These are phyloP conservation scores for Saccharomycopsis guyanensis DNA, from an alignment of 805 yeast genomes.

Conservation along the genomic window DNA sequence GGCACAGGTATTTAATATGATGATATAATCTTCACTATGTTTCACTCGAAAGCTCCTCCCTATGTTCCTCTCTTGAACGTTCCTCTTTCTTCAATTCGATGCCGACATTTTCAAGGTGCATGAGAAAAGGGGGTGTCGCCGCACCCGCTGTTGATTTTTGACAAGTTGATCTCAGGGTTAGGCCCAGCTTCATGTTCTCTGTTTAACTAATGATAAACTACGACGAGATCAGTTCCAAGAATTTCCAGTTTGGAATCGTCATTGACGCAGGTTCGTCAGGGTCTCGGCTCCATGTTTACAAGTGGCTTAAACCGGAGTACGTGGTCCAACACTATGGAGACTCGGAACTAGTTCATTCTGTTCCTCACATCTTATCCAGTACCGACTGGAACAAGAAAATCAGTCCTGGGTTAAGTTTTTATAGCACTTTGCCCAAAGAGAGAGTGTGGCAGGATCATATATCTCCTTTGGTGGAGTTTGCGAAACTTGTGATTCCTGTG, in stretches of 20 bases:
- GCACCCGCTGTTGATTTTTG: neutral
- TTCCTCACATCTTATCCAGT: slow-evolving; percentile 61
- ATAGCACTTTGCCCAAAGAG: slow-evolving; percentile 29
- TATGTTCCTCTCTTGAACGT: neutral
- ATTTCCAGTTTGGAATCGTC: slow-evolving; percentile 65
- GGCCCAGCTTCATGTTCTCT: too few relatives aligned
- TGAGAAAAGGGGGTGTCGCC: neutral
- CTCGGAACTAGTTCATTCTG: slow-evolving; percentile 37
- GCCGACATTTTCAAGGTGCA: too few relatives aligned
- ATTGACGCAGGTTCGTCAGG: slow-evolving; percentile 96
- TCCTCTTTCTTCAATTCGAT: neutral
- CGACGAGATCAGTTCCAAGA: slow-evolving; percentile 3
- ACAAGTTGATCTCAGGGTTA: too few relatives aligned
- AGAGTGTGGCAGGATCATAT: slow-evolving; percentile 69
- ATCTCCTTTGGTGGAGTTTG: slow-evolving; percentile 55
- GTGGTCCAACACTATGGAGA: slow-evolving; percentile 24
- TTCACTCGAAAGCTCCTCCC: too few relatives aligned
- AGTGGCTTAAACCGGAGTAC: slow-evolving; percentile 56
- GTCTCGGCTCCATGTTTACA: slow-evolving; percentile 75
- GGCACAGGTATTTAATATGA: too few relatives aligned
- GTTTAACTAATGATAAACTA: slow-evolving; percentile 12
- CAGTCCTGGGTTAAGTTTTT: slow-evolving; percentile 81
- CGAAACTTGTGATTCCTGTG: slow-evolving; percentile 61
- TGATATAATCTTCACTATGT: too few relatives aligned
- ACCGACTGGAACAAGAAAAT: slow-evolving; percentile 63